Base-by-base conservation (phyloP, 73 alveolate species). In the Paramecium bursaria region DNA sequence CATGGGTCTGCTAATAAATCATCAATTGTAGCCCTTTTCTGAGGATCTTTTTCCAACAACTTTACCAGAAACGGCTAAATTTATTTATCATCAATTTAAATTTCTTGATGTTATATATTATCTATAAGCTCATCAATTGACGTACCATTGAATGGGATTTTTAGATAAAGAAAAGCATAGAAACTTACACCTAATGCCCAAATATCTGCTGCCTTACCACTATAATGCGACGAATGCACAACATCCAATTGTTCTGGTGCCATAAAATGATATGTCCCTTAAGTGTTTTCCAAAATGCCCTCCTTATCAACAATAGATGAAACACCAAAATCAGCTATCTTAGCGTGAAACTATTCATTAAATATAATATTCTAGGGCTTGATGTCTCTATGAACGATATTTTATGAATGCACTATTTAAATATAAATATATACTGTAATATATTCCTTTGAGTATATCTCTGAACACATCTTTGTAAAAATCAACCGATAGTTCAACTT, bases 101-200 rank as follows among this genome's bases (percentile, higher is more conserved):
- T 25, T 88, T 89, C 88, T 73, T 76, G 33, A 29, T 82, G 51
- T 48, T 49, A 47, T 11, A 95, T 92, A 26, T 50, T 51, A 29
- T 95, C 96, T 85, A 92, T 85, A 31, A 95, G 79, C 26, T 92
- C 97, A 30, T 85, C 61, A 44, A 92, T 92, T 48, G 77, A 88
- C 47, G 75, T 94, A 44, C 90, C 95, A 85, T 88, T 74, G 88
- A 86, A 95, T 0, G 99, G 99, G 33, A 94, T 90, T 73, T 86
- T 94, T 48, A 88, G 88, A 51, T 74, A 96, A 15, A 94, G 86
- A 74, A 96, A 54, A 33, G 95, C 91, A 90, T 95, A 96, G 19
- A 92, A 73, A 3, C 98, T 92, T 2, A 95, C 88, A 30, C 99
- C 99, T 23, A 95, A 85, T 3, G 99, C 98, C 99, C 99, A 96